Conservation (phyloP, 257 asterid genomes). For the Voacanga thouarsii region DNA sequence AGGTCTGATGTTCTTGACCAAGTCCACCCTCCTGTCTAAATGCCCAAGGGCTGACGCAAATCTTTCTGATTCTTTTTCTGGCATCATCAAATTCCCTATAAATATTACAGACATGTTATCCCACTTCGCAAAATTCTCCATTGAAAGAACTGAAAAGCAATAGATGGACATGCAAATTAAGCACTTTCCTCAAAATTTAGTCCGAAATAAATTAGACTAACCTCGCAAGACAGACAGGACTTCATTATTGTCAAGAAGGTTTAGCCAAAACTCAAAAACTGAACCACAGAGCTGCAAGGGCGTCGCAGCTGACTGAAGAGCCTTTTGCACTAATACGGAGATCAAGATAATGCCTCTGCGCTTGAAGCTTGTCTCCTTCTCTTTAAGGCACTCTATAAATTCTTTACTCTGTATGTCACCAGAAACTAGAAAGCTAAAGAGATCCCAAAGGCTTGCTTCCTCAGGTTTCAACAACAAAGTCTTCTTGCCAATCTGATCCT, state of each 20-base stretch:
- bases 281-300: constrained; percentile 46
- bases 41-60: constrained; percentile 43
- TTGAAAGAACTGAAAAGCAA: background rate
- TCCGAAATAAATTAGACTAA: background rate
- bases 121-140: background rate
- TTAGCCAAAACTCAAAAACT: constrained; percentile 48
- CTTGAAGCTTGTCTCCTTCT: constrained; percentile 17
- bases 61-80: constrained; percentile 24
- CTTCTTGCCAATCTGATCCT: constrained; percentile 9
- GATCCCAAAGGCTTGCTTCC: constrained; percentile 13
- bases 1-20: constrained; percentile 48
- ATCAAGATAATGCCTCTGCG: constrained; percentile 20
- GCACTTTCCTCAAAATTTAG: background rate
- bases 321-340: constrained; percentile 20
- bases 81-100: constrained; percentile 46
- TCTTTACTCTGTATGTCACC: constrained; percentile 14
- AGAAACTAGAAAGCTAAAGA: constrained; percentile 11
- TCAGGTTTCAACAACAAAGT: constrained; percentile 20
- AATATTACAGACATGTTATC: background rate
- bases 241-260: constrained; percentile 43
- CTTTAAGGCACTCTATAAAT: constrained; percentile 22
- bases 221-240: constrained; percentile 33
- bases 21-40: constrained; percentile 51
- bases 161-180: background rate
- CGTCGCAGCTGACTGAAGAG: constrained; percentile 17